Conservation (phyloP, 352 stramenopile species). For the Albugo candida region DNA sequence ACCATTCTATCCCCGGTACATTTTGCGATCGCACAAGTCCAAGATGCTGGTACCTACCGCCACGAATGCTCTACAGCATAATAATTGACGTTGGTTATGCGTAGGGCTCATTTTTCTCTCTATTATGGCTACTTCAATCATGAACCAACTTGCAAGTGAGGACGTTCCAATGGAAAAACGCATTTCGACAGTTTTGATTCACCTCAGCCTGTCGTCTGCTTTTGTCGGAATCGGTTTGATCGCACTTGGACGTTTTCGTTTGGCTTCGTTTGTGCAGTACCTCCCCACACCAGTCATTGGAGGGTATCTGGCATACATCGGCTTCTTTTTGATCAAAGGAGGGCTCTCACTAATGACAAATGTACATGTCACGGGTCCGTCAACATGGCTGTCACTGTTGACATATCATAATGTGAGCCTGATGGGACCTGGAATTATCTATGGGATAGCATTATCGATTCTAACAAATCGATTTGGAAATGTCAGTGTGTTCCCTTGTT, state of each 20-base stretch:
- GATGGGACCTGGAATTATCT: slow-evolving; percentile 46
- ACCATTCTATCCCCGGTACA: slow-evolving; percentile 76
- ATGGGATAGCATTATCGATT: slow-evolving; percentile 48
- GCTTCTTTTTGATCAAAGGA: slow-evolving; percentile 89
- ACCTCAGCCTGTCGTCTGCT: slow-evolving; percentile 79
- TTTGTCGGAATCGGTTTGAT: slow-evolving; percentile 85
- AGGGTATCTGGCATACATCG: slow-evolving; percentile 93
- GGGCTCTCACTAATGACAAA: slow-evolving; percentile 76
- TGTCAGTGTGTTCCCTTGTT: slow-evolving; percentile 41
- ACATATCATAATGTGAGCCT: slow-evolving; percentile 39
- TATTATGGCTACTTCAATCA: slow-evolving; percentile 83
- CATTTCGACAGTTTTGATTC: slow-evolving; percentile 84
- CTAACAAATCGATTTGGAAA: slow-evolving; percentile 44
- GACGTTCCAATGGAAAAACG: slow-evolving; percentile 22
- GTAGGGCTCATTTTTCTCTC: slow-evolving; percentile 88
- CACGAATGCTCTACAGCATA: background rate
- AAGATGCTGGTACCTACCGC: slow-evolving; percentile 67
- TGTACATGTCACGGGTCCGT: slow-evolving; percentile 37
- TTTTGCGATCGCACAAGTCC: slow-evolving; percentile 92
- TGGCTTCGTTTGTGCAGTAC: slow-evolving; percentile 90
- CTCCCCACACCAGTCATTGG: slow-evolving; percentile 90
- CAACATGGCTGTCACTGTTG: slow-evolving; percentile 47
- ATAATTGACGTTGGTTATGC: background rate
- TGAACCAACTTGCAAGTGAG: slow-evolving; percentile 37
- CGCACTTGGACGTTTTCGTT: slow-evolving; percentile 62